Conservation (phyloP, 2,329 filamentous ascomycete species). For the Fusarium anguioides region DNA sequence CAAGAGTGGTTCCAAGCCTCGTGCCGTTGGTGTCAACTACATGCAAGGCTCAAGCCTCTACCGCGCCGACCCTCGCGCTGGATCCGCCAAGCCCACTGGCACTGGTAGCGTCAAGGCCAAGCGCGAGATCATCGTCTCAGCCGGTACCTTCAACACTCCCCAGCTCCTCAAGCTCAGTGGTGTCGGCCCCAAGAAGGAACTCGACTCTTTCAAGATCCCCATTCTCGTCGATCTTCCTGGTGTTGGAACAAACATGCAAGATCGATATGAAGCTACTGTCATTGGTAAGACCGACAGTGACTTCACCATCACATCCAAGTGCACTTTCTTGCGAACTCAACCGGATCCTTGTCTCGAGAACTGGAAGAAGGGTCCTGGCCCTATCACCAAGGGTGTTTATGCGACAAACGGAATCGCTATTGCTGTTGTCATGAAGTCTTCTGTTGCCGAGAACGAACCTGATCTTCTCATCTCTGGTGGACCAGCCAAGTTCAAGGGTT, state of each 20-base stretch:
- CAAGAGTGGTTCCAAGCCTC: conserved; percentile 42
- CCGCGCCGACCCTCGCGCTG: conserved; percentile 40
- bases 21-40: conserved; percentile 50
- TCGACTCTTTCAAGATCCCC: conserved; percentile 48
- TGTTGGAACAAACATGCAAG: conserved; percentile 69
- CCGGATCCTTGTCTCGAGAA: conserved; percentile 37
- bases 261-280: conserved; percentile 58
- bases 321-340: conserved; percentile 32
- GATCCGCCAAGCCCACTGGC: conserved; percentile 10
- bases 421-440: conserved; percentile 53
- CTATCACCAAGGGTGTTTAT: conserved; percentile 46
- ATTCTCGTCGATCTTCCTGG: conserved; percentile 57
- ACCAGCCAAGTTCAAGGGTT: conserved; percentile 65
- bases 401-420: conserved; percentile 64
- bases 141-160: conserved; percentile 62
- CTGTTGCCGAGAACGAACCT: conserved; percentile 56
- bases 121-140: conserved; percentile 59
- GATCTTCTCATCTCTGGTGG: conserved; percentile 67
- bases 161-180: conserved; percentile 63
- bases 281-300: conserved; percentile 36
- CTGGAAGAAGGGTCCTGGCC: conserved; percentile 22
- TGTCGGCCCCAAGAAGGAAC: conserved; percentile 41
- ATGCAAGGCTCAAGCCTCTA: conserved; percentile 44
- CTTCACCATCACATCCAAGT: conserved; percentile 36
- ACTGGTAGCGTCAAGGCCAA: conserved; percentile 29